Evolutionary conservation across 805 yeast genomes (phyloP).

Genomic region (Clavispora fructus): DNA sequence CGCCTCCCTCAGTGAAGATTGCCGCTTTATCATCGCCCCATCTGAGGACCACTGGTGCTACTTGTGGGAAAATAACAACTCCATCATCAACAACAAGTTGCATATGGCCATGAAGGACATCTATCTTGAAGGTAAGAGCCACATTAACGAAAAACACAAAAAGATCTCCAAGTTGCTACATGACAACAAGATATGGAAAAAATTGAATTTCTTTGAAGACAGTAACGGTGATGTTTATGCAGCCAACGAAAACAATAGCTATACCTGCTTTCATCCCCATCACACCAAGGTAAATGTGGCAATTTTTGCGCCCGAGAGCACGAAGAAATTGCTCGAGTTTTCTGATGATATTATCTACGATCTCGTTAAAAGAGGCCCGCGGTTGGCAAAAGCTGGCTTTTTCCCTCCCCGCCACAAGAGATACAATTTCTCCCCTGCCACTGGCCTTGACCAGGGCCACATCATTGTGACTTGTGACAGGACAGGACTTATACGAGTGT

Average conservation of each 20-base stretch:
- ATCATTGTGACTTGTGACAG: conserved; percentile 77
- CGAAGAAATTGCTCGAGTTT: conserved; percentile 57
- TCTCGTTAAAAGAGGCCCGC: conserved; percentile 27
- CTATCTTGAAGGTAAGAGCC: conserved; percentile 29
- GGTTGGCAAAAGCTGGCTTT: conserved; percentile 4
- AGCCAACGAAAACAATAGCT: conserved; percentile 52
- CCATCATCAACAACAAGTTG: conserved; percentile 36
- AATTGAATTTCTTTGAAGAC: conserved; percentile 23
- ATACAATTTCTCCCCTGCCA: conserved; percentile 1
- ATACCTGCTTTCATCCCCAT: conserved; percentile 73
- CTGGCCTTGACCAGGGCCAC: conserved; percentile 24
- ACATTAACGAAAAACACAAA: conserved; percentile 27
- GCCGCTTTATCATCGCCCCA: conserved; percentile 60
- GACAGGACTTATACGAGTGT: conserved; percentile 66
- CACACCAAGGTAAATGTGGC: conserved; percentile 71
- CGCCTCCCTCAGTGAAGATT: conserved; percentile 59
- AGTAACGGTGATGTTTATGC: conserved; percentile 15
- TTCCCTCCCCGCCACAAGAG: conserved; percentile 1
- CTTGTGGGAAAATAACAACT: conserved; percentile 59
- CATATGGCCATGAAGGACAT: conserved; percentile 31
- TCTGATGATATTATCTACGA: conserved; percentile 82
- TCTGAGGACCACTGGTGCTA: conserved; percentile 88
- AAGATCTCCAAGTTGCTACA: conserved; percentile 23
- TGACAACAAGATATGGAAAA: conserved; percentile 25
- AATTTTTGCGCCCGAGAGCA: conserved; percentile 66